These are phyloP conservation scores for Orbilia javanica DNA, from an alignment of 2,329 filamentous ascomycete genomes.

Conservation along the genomic window DNA sequence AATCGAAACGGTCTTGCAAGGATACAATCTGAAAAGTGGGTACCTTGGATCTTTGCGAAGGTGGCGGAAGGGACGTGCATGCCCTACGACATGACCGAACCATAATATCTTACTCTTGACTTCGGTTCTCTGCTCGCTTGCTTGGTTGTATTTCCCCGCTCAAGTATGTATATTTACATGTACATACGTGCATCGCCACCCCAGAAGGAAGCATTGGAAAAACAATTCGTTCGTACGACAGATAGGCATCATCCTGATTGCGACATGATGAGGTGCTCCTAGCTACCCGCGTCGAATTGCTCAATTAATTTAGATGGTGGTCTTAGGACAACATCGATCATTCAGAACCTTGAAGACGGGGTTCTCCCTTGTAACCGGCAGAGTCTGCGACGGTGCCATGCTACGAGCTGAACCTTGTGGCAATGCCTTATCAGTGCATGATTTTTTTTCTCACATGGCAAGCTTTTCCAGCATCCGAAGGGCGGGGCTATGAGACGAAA, in stretches of 20 bases:
- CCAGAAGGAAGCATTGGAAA: background rate
- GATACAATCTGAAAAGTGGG: slow-evolving; percentile 8
- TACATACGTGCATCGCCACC: background rate
- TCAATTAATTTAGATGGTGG: background rate
- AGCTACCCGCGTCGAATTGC: background rate
- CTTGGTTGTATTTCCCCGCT: background rate
- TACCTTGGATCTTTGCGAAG: background rate
- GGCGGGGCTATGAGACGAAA: background rate
- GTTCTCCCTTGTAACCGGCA: slow-evolving; percentile 13
- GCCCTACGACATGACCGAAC: background rate
- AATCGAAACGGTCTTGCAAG: slow-evolving; percentile 22
- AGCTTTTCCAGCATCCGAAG: background rate
- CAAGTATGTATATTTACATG: no score
- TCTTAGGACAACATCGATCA: background rate
- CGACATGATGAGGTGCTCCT: slow-evolving; percentile 24
- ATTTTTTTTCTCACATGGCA: background rate
- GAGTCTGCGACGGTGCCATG: background rate
- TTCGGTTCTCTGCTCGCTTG: background rate
- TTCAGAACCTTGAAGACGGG: background rate
- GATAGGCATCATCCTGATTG: background rate
- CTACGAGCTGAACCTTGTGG: background rate
- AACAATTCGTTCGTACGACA: background rate
- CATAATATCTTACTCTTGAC: background rate
- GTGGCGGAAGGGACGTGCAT: background rate
- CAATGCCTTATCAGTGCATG: background rate